A percentile compares a stretch with the other conserved stretches of the same genome.
phyloP scores from a whole-genome alignment of 768 basidiomycete genomes.

The Boletus huronensis region DNA sequence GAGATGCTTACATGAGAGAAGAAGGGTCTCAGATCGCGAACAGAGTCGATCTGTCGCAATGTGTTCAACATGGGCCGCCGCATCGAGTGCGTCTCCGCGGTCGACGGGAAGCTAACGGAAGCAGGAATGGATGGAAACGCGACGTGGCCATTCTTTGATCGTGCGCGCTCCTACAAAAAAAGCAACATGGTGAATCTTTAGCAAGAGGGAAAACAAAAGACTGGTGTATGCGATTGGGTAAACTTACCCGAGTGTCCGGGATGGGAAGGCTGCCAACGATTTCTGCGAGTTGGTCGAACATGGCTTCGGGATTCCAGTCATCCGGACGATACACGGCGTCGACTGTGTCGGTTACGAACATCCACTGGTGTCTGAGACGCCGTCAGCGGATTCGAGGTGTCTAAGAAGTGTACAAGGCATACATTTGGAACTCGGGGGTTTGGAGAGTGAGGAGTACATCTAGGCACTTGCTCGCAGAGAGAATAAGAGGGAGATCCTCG shows the following conservation, averaged over 20 bases:
- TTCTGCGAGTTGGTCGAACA: constrained; percentile 89
- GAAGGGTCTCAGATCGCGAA: constrained; percentile 85
- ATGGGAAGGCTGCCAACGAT: constrained; percentile 67
- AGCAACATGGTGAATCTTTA: neutral
- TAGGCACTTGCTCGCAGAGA: constrained; percentile 91
- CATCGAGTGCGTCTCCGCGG: constrained; percentile 44
- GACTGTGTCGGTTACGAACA: constrained; percentile 96
- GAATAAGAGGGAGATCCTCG: constrained; percentile 76
- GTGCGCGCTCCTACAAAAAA: constrained; percentile 25
- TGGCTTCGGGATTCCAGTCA: constrained; percentile 76
- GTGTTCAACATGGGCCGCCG: constrained; percentile 72
- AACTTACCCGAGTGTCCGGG: constrained; percentile 32
- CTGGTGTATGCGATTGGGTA: neutral
- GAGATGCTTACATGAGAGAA: constrained; percentile 86
- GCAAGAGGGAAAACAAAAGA: too few relatives aligned
- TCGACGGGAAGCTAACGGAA: constrained; percentile 25
- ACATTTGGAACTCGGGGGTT: constrained; percentile 99
- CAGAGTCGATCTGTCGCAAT: constrained; percentile 74
- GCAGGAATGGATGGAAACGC: constrained; percentile 20
- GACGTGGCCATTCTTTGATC: constrained; percentile 21
- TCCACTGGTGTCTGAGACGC: constrained; percentile 83
- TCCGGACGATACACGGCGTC: constrained; percentile 91
- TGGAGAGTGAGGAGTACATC: constrained; percentile 91
- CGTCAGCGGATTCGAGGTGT: constrained; percentile 2
- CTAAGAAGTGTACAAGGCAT: constrained; percentile 11